Percentiles rank a stretch among this genome's conserved stretches.
Conservation (phyloP, 2,329 filamentous ascomycete species). For the Phyllachora maydis region DNA sequence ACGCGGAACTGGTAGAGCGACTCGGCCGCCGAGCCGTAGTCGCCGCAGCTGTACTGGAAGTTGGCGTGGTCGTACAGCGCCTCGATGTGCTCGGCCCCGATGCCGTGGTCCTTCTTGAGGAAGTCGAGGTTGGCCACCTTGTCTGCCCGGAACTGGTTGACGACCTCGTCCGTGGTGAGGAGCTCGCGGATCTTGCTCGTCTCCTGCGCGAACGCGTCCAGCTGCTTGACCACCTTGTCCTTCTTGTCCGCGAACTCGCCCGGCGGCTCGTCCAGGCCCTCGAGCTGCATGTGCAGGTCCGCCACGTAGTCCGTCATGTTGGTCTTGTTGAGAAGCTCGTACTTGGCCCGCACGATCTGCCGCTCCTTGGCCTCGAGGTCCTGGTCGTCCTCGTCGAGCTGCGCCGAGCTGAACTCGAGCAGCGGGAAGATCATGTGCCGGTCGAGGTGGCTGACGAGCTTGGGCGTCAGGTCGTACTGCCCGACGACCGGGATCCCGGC, state of each 20-base stretch:
- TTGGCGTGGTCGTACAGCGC: slow-evolving; percentile 88
- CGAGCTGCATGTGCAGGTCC: slow-evolving; percentile 73
- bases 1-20: slow-evolving; percentile 96
- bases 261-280: slow-evolving; percentile 58
- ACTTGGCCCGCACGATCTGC: slow-evolving; percentile 71
- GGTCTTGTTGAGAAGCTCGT: slow-evolving; percentile 83
- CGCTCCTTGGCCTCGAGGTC: slow-evolving; percentile 30
- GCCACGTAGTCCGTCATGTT: slow-evolving; percentile 99
- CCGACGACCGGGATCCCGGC: too few relatives aligned
- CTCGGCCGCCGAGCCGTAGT: slow-evolving; percentile 77
- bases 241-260: slow-evolving; percentile 77
- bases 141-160: slow-evolving; percentile 79
- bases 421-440: slow-evolving; percentile 92
- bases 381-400: slow-evolving; percentile 51
- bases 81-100: slow-evolving; percentile 90
- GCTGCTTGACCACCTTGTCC: slow-evolving; percentile 65
- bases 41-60: slow-evolving; percentile 95
- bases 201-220: slow-evolving; percentile 71
- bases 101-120: slow-evolving; percentile 87
- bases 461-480: slow-evolving; percentile 44
- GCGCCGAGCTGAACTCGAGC: slow-evolving; percentile 72
- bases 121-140: slow-evolving; percentile 98
- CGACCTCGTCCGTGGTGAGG: slow-evolving; percentile 71
- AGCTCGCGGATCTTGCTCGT: slow-evolving; percentile 78
- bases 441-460: slow-evolving; percentile 81